phyloP scores from a whole-genome alignment of 495 filamentous ascomycete genomes.

The Aspergillus wentii region DNA sequence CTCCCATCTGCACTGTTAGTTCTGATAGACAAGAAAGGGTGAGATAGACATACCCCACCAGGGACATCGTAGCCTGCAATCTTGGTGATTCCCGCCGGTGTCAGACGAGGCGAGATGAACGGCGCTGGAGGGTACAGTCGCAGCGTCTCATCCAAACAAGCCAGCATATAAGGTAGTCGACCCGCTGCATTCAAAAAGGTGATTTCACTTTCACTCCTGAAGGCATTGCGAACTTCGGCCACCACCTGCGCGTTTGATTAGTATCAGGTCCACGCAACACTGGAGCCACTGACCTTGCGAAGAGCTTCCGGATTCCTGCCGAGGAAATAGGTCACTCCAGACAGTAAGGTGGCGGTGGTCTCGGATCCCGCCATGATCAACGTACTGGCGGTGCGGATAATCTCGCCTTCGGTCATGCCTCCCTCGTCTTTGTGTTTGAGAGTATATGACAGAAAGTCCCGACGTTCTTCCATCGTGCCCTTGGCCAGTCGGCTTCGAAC shows the following conservation, averaged over 20 bases:
- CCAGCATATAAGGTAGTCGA: conserved; percentile 31
- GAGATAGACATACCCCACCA: neutral
- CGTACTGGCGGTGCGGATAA: conserved; percentile 21
- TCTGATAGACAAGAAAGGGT: neutral
- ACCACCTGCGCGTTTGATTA: too few species aligned
- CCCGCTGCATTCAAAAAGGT: conserved; percentile 26
- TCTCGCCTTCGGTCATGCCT: conserved; percentile 28
- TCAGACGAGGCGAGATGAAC: neutral
- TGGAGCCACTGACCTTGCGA: too few species aligned
- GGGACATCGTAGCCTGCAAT: neutral
- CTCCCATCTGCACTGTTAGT: too few species aligned
- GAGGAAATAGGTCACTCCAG: conserved; percentile 31
- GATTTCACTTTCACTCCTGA: conserved; percentile 45
- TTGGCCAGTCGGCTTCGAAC: conserved; percentile 9
- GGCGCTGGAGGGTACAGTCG: conserved; percentile 32
- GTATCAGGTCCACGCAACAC: too few species aligned
- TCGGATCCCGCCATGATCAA: conserved; percentile 47
- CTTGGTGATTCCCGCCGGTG: neutral
- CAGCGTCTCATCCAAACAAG: conserved; percentile 26
- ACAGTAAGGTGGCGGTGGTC: conserved; percentile 41
- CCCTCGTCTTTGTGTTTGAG: conserved; percentile 14
- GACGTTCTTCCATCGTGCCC: conserved; percentile 6
- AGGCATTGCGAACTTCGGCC: conserved; percentile 47
- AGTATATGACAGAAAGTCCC: conserved; percentile 5
- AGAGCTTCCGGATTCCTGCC: conserved; percentile 21